Evolutionary conservation across 768 basidiomycete genomes (phyloP).

Genomic region (Russula vinacea): DNA sequence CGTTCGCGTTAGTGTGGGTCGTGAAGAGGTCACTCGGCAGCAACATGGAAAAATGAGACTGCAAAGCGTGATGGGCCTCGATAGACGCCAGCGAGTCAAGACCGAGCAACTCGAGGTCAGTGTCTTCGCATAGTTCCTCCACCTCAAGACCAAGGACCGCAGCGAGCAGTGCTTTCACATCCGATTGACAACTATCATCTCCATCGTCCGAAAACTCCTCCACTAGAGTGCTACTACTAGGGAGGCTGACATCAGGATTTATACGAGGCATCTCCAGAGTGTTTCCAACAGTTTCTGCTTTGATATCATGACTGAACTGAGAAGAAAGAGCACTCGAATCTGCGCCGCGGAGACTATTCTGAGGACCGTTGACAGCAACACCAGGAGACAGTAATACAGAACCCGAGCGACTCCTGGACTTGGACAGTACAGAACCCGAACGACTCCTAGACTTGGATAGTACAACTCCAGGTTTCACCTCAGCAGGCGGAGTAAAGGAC

Average conservation of each 20-base stretch:
- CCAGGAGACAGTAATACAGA: neutral
- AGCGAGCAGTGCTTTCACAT: conserved; percentile 44
- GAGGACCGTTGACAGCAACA: no score
- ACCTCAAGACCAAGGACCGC: conserved; percentile 42
- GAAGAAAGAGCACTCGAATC: neutral
- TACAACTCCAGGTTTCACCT: neutral
- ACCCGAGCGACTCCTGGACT: neutral
- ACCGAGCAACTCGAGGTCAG: conserved; percentile 50
- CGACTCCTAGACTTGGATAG: neutral
- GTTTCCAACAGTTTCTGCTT: neutral
- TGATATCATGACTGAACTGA: neutral
- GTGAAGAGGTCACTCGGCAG: conserved; percentile 48
- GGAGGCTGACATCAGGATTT: neutral
- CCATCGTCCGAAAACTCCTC: conserved; percentile 13
- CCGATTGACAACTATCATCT: conserved; percentile 18
- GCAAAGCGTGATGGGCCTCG: conserved; percentile 52
- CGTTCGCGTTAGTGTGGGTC: conserved; percentile 41
- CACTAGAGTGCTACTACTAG: conserved; percentile 4
- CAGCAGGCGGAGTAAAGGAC: neutral
- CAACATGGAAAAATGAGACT: conserved; percentile 41
- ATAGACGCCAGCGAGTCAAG: conserved; percentile 65
- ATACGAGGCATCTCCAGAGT: neutral
- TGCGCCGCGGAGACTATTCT: neutral
- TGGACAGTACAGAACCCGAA: no score
- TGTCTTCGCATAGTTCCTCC: conserved; percentile 44